These are phyloP conservation scores for Monosporozyma unispora DNA, from an alignment of 805 yeast genomes.

Conservation along the genomic window DNA sequence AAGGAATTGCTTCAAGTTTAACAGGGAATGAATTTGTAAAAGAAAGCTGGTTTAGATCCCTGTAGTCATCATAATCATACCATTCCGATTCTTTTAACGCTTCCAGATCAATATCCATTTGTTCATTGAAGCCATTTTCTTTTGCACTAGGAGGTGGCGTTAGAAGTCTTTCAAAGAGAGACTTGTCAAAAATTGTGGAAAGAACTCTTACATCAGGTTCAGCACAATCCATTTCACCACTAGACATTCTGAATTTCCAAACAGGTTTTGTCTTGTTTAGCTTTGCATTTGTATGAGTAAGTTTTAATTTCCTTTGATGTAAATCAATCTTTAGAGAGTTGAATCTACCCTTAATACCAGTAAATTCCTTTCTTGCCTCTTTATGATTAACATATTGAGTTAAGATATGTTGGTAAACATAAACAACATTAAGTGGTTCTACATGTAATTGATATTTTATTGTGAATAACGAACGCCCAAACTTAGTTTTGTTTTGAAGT, in stretches of 20 bases:
- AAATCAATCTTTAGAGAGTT: conserved; percentile 47
- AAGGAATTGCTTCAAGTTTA: conserved; percentile 37
- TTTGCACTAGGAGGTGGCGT: background rate
- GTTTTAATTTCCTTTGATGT: conserved; percentile 44
- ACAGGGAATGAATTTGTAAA: conserved; percentile 33
- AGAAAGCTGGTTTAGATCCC: conserved; percentile 52
- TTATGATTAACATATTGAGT: conserved; percentile 35
- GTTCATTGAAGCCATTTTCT: background rate
- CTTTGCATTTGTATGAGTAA: conserved; percentile 36
- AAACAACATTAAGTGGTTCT: conserved; percentile 61
- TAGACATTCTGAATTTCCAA: conserved; percentile 49
- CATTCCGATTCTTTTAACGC: conserved; percentile 34
- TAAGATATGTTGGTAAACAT: conserved; percentile 54
- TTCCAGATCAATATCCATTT: conserved; percentile 1
- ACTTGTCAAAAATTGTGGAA: conserved; percentile 54
- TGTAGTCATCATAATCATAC: conserved; percentile 69
- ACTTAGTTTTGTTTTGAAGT: conserved; percentile 40
- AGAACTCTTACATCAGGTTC: conserved; percentile 62
- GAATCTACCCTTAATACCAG: conserved; percentile 59
- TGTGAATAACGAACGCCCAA: conserved; percentile 62
- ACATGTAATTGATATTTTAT: conserved; percentile 65
- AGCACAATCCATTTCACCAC: conserved; percentile 61
- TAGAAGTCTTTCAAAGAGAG: conserved; percentile 37
- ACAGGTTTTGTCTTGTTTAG: conserved; percentile 37
- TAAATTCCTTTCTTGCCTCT: conserved; percentile 32